Evolutionary conservation across 495 filamentous ascomycete species (phyloP).

Genomic region (Aspergillus diversus): DNA sequence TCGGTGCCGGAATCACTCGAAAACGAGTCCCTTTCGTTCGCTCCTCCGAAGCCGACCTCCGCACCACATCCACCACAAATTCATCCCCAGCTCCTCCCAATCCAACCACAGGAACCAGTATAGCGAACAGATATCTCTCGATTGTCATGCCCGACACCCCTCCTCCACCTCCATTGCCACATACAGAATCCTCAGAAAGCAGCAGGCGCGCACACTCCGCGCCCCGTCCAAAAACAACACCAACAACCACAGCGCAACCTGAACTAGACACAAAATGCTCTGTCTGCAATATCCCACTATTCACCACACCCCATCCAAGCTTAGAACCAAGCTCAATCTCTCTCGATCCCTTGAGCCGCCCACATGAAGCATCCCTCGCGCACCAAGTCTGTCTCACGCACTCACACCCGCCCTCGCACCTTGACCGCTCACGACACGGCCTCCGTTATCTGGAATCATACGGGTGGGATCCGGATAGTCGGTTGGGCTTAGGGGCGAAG

Average conservation of each 20-base stretch:
- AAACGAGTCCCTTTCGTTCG: constrained; percentile 83
- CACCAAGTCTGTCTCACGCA: constrained; percentile 82
- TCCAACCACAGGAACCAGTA: constrained; percentile 41
- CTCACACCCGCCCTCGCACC: constrained; percentile 80
- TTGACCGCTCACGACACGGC: constrained; percentile 79
- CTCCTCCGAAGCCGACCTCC: constrained; percentile 55
- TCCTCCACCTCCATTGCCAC: constrained; percentile 13
- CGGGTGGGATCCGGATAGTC: constrained; percentile 86
- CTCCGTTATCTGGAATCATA: constrained; percentile 73
- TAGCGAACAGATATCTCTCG: constrained; percentile 70
- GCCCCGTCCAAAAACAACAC: constrained; percentile 6
- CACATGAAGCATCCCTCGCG: constrained; percentile 73
- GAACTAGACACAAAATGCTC: constrained; percentile 43
- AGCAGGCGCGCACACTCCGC: constrained; percentile 12
- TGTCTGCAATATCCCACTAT: constrained; percentile 62
- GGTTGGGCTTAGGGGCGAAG: constrained; percentile 68
- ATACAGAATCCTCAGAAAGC: constrained; percentile 6
- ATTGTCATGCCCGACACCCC: constrained; percentile 61
- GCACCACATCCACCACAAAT: constrained; percentile 35
- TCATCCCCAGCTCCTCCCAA: constrained; percentile 27
- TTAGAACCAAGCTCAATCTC: background rate
- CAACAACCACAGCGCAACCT: background rate
- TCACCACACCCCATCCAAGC: constrained; percentile 1
- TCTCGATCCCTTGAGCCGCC: constrained; percentile 23
- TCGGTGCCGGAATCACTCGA: constrained; percentile 75